Percentiles rank a stretch among this genome's conserved stretches.
These are phyloP conservation scores for Spergularia azorica DNA, from an alignment of 179 eudicot species.

Conservation along the genomic window DNA sequence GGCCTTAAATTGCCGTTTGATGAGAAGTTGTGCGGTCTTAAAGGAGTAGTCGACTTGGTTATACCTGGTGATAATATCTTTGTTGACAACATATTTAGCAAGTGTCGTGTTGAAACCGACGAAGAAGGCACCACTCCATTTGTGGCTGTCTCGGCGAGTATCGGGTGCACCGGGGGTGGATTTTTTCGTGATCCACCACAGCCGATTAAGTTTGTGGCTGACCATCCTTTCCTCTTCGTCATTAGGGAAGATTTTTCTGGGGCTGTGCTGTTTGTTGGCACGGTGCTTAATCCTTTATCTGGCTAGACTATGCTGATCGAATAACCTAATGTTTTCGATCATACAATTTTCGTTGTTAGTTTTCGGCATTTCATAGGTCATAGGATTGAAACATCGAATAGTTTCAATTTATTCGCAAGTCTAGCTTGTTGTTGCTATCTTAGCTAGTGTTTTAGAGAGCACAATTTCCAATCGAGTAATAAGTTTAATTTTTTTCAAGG, in stretches of 20 bases:
- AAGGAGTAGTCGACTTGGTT: neutral
- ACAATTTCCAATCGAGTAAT: no score
- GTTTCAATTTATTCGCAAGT: no score
- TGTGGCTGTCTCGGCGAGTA: neutral
- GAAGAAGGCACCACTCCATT: neutral
- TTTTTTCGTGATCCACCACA: neutral
- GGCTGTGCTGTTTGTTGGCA: neutral
- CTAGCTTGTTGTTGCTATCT: no score
- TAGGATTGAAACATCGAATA: no score
- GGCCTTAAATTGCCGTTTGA: neutral
- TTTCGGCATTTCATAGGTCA: no score
- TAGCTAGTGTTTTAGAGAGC: no score
- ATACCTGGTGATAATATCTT: neutral
- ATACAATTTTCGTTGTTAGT: no score
- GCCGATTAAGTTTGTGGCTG: neutral
- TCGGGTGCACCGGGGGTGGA: neutral
- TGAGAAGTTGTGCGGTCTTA: neutral
- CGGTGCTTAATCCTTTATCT: neutral
- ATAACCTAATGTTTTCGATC: no score
- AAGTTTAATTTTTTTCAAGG: no score
- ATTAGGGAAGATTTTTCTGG: neutral
- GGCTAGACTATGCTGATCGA: neutral
- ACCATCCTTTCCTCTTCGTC: neutral
- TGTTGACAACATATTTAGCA: neutral
- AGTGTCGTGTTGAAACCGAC: neutral